Base-by-base conservation (phyloP, 2,329 filamentous ascomycete species). In the Colletotrichum tabaci region DNA sequence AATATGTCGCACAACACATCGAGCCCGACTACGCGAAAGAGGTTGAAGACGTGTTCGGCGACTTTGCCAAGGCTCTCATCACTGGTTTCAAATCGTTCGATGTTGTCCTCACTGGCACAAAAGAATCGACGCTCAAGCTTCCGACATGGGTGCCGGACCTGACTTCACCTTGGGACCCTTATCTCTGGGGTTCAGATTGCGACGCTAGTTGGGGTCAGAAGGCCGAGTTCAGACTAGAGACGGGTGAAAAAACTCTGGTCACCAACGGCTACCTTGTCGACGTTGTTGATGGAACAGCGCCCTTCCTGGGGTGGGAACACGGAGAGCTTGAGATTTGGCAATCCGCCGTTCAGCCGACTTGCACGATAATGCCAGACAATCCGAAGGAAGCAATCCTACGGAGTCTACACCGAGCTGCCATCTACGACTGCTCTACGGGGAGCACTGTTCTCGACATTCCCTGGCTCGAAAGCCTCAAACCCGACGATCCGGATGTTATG, bases 91-190 rank as follows among this genome's bases (percentile, higher is more conserved):
- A 57, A 30, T 68, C 66, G 6, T 68, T 68, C 10, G 61, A 68
- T 21, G 65, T 68, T n/a, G 44, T 58, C 1, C 66, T 68, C 13
- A 68, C 66, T 18, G 66, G 66, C 5, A 65, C 66, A 13, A 35
- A 44, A 21, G 52, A 68, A 21, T 68, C 66, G 4, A 64, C 44
- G 2, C 66, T 68, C 9, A 49, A 44, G 2, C 52, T 68, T 15
- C 52, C 66, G 18, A 50, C 61, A n/a, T 68, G 66, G 66, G 66
- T 65, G 15, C 66, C 66, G 30, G 66, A 68, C 42, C 26, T 68
- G 35, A 68, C 66, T 23, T 68, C 66, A 8, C 44, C 42, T 7
- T 65, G 66, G 66, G 66, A 69, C 30, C 61, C 66, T 23, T 69
- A 69, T 26, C 61, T 66, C 26, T 69, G 66, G 66, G 66, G 66